Evolutionary conservation across 1,284 basidiomycete genomes (phyloP), one percentile per base, ranked within the genome.

Genomic region (Rhodotorula sp.): DNA sequence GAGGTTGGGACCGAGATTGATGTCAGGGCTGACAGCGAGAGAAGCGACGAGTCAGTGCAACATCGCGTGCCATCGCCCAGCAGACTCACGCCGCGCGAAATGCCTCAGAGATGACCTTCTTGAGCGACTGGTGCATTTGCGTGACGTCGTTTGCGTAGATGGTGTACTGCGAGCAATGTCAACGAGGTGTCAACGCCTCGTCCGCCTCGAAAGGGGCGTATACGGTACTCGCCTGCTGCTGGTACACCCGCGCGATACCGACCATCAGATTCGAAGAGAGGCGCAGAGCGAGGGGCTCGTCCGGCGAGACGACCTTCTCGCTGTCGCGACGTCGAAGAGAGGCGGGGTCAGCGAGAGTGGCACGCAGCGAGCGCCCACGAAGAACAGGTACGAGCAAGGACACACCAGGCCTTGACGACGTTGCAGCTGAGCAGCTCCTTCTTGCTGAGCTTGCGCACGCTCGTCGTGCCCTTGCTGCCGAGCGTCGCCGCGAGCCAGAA

Each of bases 401-500:
- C 73, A n/a, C 19, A 75, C 74, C 76, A 77, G 0, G 77, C 74
- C 44, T 61, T 67, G 21, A 72, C 69, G 53, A 78, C 59, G 55
- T 77, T 68, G 64, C 74, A 75, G 21, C 61, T 62, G 63, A 77
- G 69, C 21, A 78, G 45, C 48, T 78, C 76, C 54, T 74, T 73
- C 57, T 69, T 67, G 25, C 66, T 66, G 9, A 78, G 61, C 55
- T 73, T 74, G 70, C 74, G 76, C 48, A 73, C 70, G 3, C 50
- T 49, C 2, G 52, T 50, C 7, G 58, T 61, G 13, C 72, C 70
- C 25, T 59, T 62, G 7, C 68, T 64, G 2, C 71, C 69, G 41
- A 78, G 41, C 5, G 76, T 77, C 12, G 76, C 76, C 4, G 77
- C 77, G 61, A 78, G 76, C 77, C 77, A 78, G 63, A 71, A 73